Evolutionary conservation across 2,329 filamentous ascomycete species (phyloP).

Genomic region (Hypomyces rosellus): DNA sequence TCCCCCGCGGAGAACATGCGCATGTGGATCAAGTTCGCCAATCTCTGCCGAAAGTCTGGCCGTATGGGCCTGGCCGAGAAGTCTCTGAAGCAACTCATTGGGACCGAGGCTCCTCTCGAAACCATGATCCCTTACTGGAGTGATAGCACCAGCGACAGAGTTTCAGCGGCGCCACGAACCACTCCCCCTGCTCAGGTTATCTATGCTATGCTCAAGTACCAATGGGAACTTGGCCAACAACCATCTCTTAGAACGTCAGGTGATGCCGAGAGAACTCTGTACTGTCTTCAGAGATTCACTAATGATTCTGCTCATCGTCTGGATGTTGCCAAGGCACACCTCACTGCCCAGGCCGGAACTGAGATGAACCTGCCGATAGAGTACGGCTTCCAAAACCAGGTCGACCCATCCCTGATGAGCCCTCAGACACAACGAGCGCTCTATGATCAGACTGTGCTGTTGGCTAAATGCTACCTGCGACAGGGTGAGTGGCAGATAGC

Average conservation of each 20-base stretch:
- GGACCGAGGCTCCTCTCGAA: slow-evolving; percentile 58
- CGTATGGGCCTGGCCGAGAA: slow-evolving; percentile 93
- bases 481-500: slow-evolving; percentile 94
- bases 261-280: slow-evolving; percentile 49
- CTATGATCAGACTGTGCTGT: slow-evolving; percentile 59
- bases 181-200: slow-evolving; percentile 70
- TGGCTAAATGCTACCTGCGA: slow-evolving; percentile 93
- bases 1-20: slow-evolving; percentile 89
- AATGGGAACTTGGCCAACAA: slow-evolving; percentile 81
- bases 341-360: slow-evolving; percentile 40
- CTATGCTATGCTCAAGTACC: slow-evolving; percentile 95
- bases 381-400: slow-evolving; percentile 44
- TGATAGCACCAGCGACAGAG: slow-evolving; percentile 26
- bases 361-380: slow-evolving; percentile 40
- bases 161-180: slow-evolving; percentile 30
- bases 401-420: slow-evolving; percentile 40
- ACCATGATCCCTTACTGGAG: slow-evolving; percentile 55
- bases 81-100: slow-evolving; percentile 85
- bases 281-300: slow-evolving; percentile 56
- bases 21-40: slow-evolving; percentile 99
- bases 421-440: slow-evolving; percentile 47
- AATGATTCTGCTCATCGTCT: slow-evolving; percentile 50
- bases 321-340: slow-evolving; percentile 47
- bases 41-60: slow-evolving; percentile 92
- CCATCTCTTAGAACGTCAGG: slow-evolving; percentile 34